phyloP scores from a whole-genome alignment of 257 asterid genomes.

The Solanum piurae region DNA sequence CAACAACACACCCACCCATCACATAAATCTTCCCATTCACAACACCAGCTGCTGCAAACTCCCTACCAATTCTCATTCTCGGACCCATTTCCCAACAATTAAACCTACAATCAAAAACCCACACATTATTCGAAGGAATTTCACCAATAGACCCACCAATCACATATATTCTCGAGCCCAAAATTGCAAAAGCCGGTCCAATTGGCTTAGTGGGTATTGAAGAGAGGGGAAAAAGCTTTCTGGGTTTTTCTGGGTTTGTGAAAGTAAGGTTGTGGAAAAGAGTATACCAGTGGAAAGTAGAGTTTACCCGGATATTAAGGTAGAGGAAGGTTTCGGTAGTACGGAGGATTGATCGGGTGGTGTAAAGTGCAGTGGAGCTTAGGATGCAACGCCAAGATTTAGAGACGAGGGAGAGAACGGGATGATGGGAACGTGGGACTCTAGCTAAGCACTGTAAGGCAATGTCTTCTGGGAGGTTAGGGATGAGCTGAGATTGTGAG shows the following conservation, averaged over 20 bases:
- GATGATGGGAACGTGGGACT: slow-evolving; percentile 49
- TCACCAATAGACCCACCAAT: slow-evolving; percentile 75
- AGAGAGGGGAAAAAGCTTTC: slow-evolving; percentile 31
- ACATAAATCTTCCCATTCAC: slow-evolving; percentile 54
- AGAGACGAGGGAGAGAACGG: slow-evolving; percentile 54
- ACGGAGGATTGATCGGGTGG: slow-evolving; percentile 46
- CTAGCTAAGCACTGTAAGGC: slow-evolving; percentile 67
- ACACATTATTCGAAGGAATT: slow-evolving; percentile 37
- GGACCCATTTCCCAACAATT: slow-evolving; percentile 68
- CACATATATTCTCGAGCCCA: slow-evolving; percentile 54
- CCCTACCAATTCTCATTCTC: slow-evolving; percentile 57
- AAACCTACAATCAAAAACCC: slow-evolving; percentile 73
- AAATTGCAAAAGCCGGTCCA: slow-evolving; percentile 52
- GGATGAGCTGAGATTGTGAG: slow-evolving; percentile 19
- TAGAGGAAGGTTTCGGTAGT: slow-evolving; percentile 47
- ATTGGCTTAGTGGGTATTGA: slow-evolving; percentile 43
- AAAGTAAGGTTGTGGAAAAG: slow-evolving; percentile 15
- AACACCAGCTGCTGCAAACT: slow-evolving; percentile 69
- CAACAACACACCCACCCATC: slow-evolving; percentile 83
- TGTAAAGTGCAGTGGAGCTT: slow-evolving; percentile 42
- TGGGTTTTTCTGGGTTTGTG: slow-evolving; percentile 2
- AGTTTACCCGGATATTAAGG: slow-evolving; percentile 42
- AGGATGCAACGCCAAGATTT: slow-evolving; percentile 60
- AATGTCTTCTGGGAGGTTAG: slow-evolving; percentile 68
- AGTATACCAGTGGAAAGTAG: slow-evolving; percentile 59